A percentile compares a stretch with the other conserved stretches of the same genome.
Evolutionary conservation across 2,329 filamentous ascomycete species (phyloP).

Genomic region (Microthyrium microscopicum): DNA sequence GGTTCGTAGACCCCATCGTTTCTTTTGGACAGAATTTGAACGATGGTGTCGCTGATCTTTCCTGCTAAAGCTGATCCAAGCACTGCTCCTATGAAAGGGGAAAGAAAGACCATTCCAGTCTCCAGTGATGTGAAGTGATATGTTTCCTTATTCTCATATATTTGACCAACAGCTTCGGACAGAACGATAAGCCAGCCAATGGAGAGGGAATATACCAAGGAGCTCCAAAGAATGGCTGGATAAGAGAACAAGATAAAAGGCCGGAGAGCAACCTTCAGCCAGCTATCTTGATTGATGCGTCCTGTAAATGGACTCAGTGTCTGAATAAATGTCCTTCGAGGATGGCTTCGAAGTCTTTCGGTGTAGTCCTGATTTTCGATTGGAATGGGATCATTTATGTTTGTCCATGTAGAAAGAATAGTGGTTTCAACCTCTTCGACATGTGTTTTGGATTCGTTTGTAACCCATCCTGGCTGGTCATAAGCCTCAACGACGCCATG

Average conservation of each 20-base stretch:
- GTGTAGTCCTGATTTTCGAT: slow-evolving; percentile 1
- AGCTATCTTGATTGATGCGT: slow-evolving; percentile 58
- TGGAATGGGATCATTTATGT: not conserved
- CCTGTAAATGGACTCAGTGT: slow-evolving; percentile 66
- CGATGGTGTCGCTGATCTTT: slow-evolving; percentile 69
- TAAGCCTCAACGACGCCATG: too few relatives aligned
- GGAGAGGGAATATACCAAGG: slow-evolving; percentile 69
- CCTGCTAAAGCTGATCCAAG: slow-evolving; percentile 82
- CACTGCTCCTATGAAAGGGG: slow-evolving; percentile 75
- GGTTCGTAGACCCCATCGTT: slow-evolving; percentile 92
- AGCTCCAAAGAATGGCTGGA: slow-evolving; percentile 76
- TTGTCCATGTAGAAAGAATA: too few relatives aligned
- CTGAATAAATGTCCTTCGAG: slow-evolving; percentile 53
- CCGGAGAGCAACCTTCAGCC: slow-evolving; percentile 58
- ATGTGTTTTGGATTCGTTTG: too few relatives aligned
- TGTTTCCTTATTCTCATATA: slow-evolving; percentile 50
- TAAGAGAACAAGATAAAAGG: slow-evolving; percentile 80
- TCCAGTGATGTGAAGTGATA: slow-evolving; percentile 74
- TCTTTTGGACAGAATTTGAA: slow-evolving; percentile 60
- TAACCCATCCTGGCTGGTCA: too few relatives aligned
- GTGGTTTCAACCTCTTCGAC: too few relatives aligned
- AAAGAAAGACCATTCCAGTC: slow-evolving; percentile 75
- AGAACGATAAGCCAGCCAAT: slow-evolving; percentile 92
- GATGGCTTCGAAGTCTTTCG: slow-evolving; percentile 39
- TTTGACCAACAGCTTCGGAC: slow-evolving; percentile 67